These are phyloP conservation scores for Agrocybe praecox DNA, from an alignment of 768 basidiomycete species.

Conservation along the genomic window DNA sequence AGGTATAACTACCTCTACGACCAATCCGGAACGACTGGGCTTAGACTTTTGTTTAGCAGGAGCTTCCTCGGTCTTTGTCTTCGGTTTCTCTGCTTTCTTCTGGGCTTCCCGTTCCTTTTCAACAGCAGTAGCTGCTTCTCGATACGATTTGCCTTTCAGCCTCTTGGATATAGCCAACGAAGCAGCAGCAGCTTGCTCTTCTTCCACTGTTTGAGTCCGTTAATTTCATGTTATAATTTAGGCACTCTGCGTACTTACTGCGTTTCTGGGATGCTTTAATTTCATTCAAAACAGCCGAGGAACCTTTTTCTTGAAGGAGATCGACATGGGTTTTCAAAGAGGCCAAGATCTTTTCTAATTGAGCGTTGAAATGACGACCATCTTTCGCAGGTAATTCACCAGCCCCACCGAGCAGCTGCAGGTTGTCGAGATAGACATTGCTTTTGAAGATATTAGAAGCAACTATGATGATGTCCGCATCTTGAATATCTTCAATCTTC, in stretches of 20 bases:
- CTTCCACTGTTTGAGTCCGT: slow-evolving; percentile 30
- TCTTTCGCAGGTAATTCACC: slow-evolving; percentile 75
- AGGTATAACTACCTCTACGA: slow-evolving; percentile 62
- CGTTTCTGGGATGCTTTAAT: slow-evolving; percentile 64
- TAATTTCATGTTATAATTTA: neutral
- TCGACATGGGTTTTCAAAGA: slow-evolving; percentile 69
- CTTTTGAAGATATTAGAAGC: slow-evolving; percentile 89
- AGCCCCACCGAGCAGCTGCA: slow-evolving; percentile 68
- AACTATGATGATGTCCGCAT: slow-evolving; percentile 86
- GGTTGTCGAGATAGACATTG: slow-evolving; percentile 71
- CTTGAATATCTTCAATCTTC: slow-evolving; percentile 72
- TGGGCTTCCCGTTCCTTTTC: slow-evolving; percentile 19
- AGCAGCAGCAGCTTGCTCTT: slow-evolving; percentile 46
- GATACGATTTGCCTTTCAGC: slow-evolving; percentile 75
- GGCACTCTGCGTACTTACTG: slow-evolving; percentile 41
- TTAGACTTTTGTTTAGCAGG: slow-evolving; percentile 6
- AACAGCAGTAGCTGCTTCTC: slow-evolving; percentile 53
- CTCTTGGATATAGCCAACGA: slow-evolving; percentile 60
- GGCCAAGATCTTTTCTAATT: slow-evolving; percentile 63
- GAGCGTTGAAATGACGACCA: slow-evolving; percentile 89
- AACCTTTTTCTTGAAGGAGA: slow-evolving; percentile 64
- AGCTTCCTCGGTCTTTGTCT: slow-evolving; percentile 5
- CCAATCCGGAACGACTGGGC: slow-evolving; percentile 38
- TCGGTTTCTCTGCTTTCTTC: neutral
- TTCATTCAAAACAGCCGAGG: slow-evolving; percentile 59